Percentiles rank a stretch among this genome's conserved stretches.
These are phyloP conservation scores for Aspergillus clavatus DNA, from an alignment of 2,329 filamentous ascomycete species.

Conservation along the genomic window DNA sequence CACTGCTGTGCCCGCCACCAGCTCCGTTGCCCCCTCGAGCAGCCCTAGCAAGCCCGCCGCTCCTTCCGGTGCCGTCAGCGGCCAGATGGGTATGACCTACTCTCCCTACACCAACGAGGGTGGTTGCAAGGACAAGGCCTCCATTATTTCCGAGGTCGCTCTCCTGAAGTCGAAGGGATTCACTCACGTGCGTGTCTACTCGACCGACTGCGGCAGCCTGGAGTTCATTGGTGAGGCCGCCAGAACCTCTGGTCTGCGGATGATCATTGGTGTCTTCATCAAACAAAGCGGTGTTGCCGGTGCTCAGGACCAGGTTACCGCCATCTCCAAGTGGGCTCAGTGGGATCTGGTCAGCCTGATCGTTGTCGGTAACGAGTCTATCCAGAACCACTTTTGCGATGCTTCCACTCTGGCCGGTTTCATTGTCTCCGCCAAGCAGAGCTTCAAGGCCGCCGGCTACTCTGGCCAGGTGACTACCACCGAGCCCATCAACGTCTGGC, in stretches of 20 bases:
- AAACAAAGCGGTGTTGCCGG: slow-evolving; percentile 56
- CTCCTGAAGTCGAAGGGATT: slow-evolving; percentile 63
- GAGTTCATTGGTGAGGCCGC: slow-evolving; percentile 67
- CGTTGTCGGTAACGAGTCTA: slow-evolving; percentile 85
- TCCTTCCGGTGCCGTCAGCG: slow-evolving; percentile 26
- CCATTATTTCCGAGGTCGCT: slow-evolving; percentile 58
- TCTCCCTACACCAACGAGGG: slow-evolving; percentile 61
- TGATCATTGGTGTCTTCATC: slow-evolving; percentile 88
- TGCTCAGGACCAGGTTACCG: slow-evolving; percentile 67
- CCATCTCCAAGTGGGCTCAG: slow-evolving; percentile 66
- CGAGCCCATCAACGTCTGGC: slow-evolving; percentile 76
- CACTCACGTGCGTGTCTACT: slow-evolving; percentile 74
- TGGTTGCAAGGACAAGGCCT: slow-evolving; percentile 59
- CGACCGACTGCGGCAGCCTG: slow-evolving; percentile 82
- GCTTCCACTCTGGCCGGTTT: slow-evolving; percentile 63
- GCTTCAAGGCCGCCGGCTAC: slow-evolving; percentile 64
- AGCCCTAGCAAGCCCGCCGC: slow-evolving; percentile 20
- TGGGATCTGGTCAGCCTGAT: slow-evolving; percentile 75
- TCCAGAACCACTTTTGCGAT: slow-evolving; percentile 68
- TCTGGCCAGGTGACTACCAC: slow-evolving; percentile 73
- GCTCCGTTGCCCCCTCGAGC: slow-evolving; percentile 22
- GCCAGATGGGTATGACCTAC: slow-evolving; percentile 72
- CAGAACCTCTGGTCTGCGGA: slow-evolving; percentile 61
- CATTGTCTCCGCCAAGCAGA: slow-evolving; percentile 61
- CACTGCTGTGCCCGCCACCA: slow-evolving; percentile 22